These are phyloP conservation scores for Rhodamnia argentea DNA, from an alignment of 345 rosid species.

Conservation along the genomic window DNA sequence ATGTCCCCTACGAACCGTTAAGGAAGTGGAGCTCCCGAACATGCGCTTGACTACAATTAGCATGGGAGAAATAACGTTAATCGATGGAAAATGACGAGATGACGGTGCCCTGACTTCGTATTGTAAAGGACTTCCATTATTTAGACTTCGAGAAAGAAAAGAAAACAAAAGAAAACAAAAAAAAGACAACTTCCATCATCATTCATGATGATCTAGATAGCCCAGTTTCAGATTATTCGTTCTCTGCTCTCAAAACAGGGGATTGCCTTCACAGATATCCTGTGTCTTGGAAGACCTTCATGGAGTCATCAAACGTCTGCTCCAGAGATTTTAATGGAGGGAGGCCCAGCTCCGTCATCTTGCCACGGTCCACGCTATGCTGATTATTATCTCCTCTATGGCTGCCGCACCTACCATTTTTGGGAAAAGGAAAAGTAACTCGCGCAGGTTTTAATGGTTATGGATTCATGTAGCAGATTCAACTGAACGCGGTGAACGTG, in stretches of 20 bases:
- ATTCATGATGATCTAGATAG: neutral
- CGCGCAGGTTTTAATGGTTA: neutral
- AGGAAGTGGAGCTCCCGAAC: neutral
- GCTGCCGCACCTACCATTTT: conserved; percentile 36
- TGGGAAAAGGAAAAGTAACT: neutral
- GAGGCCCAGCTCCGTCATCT: conserved; percentile 47
- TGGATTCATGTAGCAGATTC: neutral
- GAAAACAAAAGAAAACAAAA: too few species aligned
- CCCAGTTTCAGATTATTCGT: neutral
- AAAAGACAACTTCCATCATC: neutral
- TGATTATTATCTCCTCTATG: conserved; percentile 52
- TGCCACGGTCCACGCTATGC: conserved; percentile 63
- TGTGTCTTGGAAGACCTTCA: conserved; percentile 57
- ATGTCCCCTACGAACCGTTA: neutral
- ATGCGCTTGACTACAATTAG: neutral
- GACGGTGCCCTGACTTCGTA: neutral
- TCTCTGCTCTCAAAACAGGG: neutral
- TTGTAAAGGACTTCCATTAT: neutral
- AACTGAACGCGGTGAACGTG: neutral
- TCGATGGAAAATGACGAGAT: neutral
- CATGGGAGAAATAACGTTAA: neutral
- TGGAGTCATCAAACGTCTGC: conserved; percentile 73
- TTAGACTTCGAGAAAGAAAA: neutral
- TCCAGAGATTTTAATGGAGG: conserved; percentile 43
- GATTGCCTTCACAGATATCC: conserved; percentile 34